Base-by-base conservation (phyloP, 2,329 filamentous ascomycete genomes). In the Davidsoniella virescens region DNA sequence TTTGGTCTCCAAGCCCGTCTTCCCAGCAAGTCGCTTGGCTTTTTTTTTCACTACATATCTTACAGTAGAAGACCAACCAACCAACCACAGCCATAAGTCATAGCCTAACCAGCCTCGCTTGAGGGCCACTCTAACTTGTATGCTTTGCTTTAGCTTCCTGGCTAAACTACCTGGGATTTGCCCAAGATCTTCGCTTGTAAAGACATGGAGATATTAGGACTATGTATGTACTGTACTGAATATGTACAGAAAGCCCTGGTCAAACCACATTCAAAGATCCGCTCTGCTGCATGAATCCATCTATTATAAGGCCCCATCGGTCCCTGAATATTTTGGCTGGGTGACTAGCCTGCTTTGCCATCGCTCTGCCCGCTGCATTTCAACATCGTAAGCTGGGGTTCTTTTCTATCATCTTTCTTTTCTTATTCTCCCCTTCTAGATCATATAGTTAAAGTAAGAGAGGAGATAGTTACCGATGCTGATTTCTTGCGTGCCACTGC, bases 61-160 rank as follows among this genome's bases (percentile, higher is more conserved):
- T 25, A 25, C 9, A 29, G 43, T 16, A 29, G 33, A 14, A 17
- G 39, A 20, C 39, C 39, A 17, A 41, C 18, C 18, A 41, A 23
- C 39, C 39, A 17, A 41, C 16, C 16, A 8, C 43, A 10, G 41
- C 41, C 18, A 10, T 4, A 44, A 25, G 16, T 25, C 41, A 44
- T 25, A 45, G 43, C 23, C 43, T 8, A 45, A 29, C 43, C 43
- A 45, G 43, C 26, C 43, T 45, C 43, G 25, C 43, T 36, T 45
- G 43, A 36, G 33, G 25, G 6, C 20, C 43, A n/a, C 33, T 29
- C 5, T 29, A 29, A 14, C 6, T 29, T 20, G 18, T 20, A 20
- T 20, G 2, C 4, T 20, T 20, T 20, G 4, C 18, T 20, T 20
- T 20, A 20, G 26, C 18, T 33, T 45, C 17, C 14, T 33, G 16